Base-by-base conservation (phyloP, 2,329 filamentous ascomycete species). In the Elsinoe necatrix region DNA sequence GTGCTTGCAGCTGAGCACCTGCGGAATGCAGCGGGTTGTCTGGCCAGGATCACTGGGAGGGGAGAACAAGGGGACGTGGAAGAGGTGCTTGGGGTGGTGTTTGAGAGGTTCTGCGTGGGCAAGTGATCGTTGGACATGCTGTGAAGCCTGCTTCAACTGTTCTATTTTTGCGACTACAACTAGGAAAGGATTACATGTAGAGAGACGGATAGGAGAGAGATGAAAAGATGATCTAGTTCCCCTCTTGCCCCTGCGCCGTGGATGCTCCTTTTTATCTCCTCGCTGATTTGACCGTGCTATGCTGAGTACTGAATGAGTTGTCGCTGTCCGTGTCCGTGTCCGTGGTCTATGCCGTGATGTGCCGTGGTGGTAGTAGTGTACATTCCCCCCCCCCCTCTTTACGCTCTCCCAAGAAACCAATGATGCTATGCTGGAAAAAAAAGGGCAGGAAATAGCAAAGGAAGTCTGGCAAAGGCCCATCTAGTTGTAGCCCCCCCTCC, bases 31-130 rank as follows among this genome's bases (percentile, higher is more conserved):
- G 90, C 89, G 0, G 81, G 85, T 54, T 85, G 83, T 61, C 76
- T 96, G n/a, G 86, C 89, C 1, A 82, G 84, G 57, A 95, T 97
- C 64, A 97, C 90, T 0, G 93, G 93, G 0, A 82, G 82, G 56
- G 91, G 90, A 0, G 88, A 90, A 64, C 81, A 80, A 39, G 88
- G 90, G 1, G 92, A 97, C 70, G 89, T 97, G 14, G 92, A 98
- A 69, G 93, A 97, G 67, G 89, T 98, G 6, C 73, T 98, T 43
- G 93, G 93, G 0, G 91, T 98, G 20, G 91, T 98, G 3, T 98
- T 98, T 73, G 92, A 97, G 71, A 97, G 95, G 88, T 73, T 73
- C 58, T 73, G 71, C 57, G 71, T 73, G 3, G 71, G 71, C 8
- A 73, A 73, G 60, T 73, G 58, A 61, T 20, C 27, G 20, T 35